A percentile compares a stretch with the other conserved stretches of the same genome.
Conservation (phyloP, 2,329 filamentous ascomycete species). For the Cladosporium sp. region DNA sequence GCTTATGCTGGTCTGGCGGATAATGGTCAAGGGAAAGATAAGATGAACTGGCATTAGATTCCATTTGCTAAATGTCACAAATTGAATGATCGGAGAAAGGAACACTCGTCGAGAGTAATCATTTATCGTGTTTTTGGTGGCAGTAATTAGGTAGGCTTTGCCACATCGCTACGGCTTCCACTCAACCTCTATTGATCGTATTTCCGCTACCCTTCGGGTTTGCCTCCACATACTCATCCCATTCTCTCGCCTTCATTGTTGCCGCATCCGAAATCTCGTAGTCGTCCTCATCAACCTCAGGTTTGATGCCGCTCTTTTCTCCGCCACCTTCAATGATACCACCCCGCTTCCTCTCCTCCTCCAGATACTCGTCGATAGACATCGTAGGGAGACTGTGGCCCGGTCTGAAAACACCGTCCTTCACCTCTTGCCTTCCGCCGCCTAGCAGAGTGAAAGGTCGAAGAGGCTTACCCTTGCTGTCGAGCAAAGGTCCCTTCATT, state of each 20-base stretch:
- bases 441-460: slow-evolving; percentile 87
- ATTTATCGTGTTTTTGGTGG: background rate
- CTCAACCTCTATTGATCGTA: slow-evolving; percentile 73
- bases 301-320: slow-evolving; percentile 66
- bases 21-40: background rate
- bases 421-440: slow-evolving; percentile 68
- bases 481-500: slow-evolving; percentile 67
- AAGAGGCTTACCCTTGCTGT: slow-evolving; percentile 76
- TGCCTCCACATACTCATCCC: slow-evolving; percentile 91
- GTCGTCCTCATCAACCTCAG: slow-evolving; percentile 85
- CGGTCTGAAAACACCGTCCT: slow-evolving; percentile 79
- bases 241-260: slow-evolving; percentile 88
- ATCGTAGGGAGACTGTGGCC: slow-evolving; percentile 95
- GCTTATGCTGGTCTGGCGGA: background rate
- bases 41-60: background rate
- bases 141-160: background rate
- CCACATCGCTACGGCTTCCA: background rate
- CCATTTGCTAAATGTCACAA: background rate
- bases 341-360: slow-evolving; percentile 80
- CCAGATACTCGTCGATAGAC: slow-evolving; percentile 96
- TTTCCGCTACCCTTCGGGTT: slow-evolving; percentile 85
- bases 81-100: background rate
- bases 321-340: slow-evolving; percentile 91
- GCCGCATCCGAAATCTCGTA: slow-evolving; percentile 83
- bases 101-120: background rate